phyloP scores from a whole-genome alignment of 371 early-diverging fungal genomes.

The Apophysomyces ossiformis region DNA sequence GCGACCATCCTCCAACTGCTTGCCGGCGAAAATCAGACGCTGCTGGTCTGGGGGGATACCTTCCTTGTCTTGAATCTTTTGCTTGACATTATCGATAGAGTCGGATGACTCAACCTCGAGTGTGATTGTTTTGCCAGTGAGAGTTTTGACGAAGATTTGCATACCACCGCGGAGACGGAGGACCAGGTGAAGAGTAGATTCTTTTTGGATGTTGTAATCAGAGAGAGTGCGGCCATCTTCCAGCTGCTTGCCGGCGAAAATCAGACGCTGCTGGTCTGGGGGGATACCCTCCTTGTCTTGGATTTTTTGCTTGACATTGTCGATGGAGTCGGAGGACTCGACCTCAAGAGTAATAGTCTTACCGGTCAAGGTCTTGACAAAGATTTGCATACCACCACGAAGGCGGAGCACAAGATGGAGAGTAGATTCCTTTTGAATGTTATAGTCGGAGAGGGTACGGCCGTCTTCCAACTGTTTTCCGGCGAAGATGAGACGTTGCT shows the following conservation, averaged over 20 bases:
- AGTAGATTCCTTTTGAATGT: conserved; percentile 93
- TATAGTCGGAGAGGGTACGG: conserved; percentile 80
- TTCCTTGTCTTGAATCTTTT: conserved; percentile 97
- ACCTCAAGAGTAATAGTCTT: conserved; percentile 95
- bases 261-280: conserved; percentile 95
- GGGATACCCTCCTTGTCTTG: conserved; percentile 97
- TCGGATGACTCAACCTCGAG: conserved; percentile 91
- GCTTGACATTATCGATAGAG: conserved; percentile 91
- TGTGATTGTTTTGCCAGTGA: conserved; percentile 93
- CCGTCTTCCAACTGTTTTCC: conserved; percentile 99
- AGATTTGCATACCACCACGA: conserved; percentile 71
- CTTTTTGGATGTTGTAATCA: conserved; percentile 71
- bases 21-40: conserved; percentile 84
- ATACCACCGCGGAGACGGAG: conserved; percentile 88
- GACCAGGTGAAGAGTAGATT: conserved; percentile 91
- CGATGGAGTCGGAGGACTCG: conserved; percentile 86
- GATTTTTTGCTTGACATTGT: conserved; percentile 91
- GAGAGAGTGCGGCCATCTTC: conserved; percentile 80
- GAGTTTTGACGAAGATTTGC: conserved; percentile 70
- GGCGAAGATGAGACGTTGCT: conserved; percentile 99
- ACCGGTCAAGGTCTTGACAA: conserved; percentile 87
- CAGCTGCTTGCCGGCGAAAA: conserved; percentile 95
- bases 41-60: conserved; percentile 91
- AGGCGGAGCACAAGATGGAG: conserved; percentile 95
- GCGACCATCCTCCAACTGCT: conserved; percentile 84